Evolutionary conservation across 1,139 yeast genomes (phyloP), one percentile per base, ranked within the genome.

Genomic region (Yamadazyma conglobata): DNA sequence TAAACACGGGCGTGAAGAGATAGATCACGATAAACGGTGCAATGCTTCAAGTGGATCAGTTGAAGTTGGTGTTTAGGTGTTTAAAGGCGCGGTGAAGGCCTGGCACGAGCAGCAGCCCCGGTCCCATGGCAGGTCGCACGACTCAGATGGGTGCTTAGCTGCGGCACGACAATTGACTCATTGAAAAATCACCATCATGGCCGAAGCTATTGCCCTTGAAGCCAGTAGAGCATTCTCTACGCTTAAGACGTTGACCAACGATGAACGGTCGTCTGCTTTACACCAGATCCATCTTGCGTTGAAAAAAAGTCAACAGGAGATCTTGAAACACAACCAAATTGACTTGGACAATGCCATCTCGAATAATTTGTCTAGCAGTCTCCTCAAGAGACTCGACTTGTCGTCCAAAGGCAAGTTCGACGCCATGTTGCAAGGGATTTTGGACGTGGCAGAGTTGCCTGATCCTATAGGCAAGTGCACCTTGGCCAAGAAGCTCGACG

Each of bases 401-500:
- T 72, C 85, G 31, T 75, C 73, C 39, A 78, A 81, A 30, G 96
- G 85, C 37, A 93, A 91, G 56, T 93, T 77, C 52, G 97, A 88
- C 43, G 68, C 85, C 19, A 93, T 93, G 98, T 71, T 91, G 32
- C 93, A 88, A 54, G 99, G 99, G 16, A 79, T 93, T 13, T 65
- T 84, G 38, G 98, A 93, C 48, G 98, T 93, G 11, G 93, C 95
- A 1, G 71, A 71, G 3, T 68, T 93, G 38, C 84, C 79, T 19
- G 97, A 93, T 53, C 97, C 98, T 15, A 81, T 89, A 22, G 96
- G 96, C 9, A 82, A 80, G 52, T 60, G 84, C 42, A 83, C 93
- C 1, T 64, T 89, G 46, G 89, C 95, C 25, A 77, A 81, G 24
- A 76, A 86, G 54, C 65, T 93, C 23, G 99, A 93, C 54, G 94